These are phyloP conservation scores for Rhizopus microsporus DNA, from an alignment of 371 early-diverging fungal species.

Conservation along the genomic window DNA sequence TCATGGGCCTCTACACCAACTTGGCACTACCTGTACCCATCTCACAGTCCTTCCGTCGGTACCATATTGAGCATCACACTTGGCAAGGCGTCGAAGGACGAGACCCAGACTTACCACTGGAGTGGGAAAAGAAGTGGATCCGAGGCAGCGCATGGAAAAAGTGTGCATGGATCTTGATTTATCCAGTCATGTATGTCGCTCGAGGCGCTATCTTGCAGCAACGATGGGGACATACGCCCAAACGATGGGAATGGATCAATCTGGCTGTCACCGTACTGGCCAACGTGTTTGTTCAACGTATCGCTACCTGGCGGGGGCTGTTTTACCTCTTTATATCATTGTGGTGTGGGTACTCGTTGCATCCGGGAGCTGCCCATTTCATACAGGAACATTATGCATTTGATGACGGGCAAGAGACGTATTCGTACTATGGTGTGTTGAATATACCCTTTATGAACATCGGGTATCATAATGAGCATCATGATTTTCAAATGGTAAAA, in stretches of 20 bases:
- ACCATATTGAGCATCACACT: slow-evolving; percentile 96
- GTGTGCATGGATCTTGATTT: slow-evolving; percentile 82
- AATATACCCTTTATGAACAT: slow-evolving; percentile 87
- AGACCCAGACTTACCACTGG: slow-evolving; percentile 94
- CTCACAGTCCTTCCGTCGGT: slow-evolving; percentile 85
- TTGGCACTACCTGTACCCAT: slow-evolving; percentile 83
- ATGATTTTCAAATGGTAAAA: slow-evolving; percentile 83
- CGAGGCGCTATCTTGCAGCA: slow-evolving; percentile 78
- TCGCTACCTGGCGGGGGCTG: slow-evolving; percentile 71
- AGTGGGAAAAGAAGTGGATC: slow-evolving; percentile 83
- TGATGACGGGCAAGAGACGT: slow-evolving; percentile 95
- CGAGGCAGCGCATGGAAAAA: slow-evolving; percentile 74
- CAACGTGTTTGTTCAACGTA: slow-evolving; percentile 58
- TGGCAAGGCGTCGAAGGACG: slow-evolving; percentile 95
- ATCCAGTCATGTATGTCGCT: slow-evolving; percentile 89
- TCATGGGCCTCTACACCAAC: slow-evolving; percentile 84
- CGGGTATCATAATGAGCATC: slow-evolving; percentile 98
- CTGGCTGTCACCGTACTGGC: slow-evolving; percentile 62
- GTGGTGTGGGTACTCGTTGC: slow-evolving; percentile 89
- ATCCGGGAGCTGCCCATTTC: slow-evolving; percentile 97
- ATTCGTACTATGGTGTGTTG: slow-evolving; percentile 94
- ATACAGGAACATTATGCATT: slow-evolving; percentile 98
- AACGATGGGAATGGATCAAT: slow-evolving; percentile 85
- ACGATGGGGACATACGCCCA: slow-evolving; percentile 61
- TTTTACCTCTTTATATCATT: slow-evolving; percentile 78